These are phyloP conservation scores for Manihot esculenta DNA, from an alignment of 441 rosid species.

Conservation along the genomic window DNA sequence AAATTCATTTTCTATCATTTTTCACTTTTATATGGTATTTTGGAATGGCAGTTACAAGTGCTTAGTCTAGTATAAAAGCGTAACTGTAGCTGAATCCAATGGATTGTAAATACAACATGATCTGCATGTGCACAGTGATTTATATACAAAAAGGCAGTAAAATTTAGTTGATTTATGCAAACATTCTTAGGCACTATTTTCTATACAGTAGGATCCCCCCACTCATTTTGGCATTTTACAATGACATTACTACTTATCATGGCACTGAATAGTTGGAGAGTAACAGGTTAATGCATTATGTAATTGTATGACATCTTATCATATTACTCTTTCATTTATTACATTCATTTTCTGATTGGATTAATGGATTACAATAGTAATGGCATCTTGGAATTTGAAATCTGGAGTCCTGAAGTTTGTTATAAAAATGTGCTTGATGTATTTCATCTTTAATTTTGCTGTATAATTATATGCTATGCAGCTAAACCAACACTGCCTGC, in stretches of 20 bases:
- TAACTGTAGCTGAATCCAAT: background rate
- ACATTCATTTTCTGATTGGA: slow-evolving; percentile 5
- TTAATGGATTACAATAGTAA: background rate
- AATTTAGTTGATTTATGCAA: background rate
- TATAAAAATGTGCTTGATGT: background rate
- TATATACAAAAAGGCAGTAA: background rate
- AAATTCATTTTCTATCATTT: background rate
- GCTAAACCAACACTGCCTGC: slow-evolving; percentile 87
- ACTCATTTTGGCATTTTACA: background rate
- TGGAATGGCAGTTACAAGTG: background rate
- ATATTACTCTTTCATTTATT: background rate
- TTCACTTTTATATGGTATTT: background rate
- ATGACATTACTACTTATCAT: background rate
- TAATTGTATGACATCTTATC: background rate
- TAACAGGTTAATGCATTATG: background rate
- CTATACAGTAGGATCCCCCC: background rate
- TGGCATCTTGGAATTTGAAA: background rate
- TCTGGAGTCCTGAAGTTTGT: background rate
- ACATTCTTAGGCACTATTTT: background rate
- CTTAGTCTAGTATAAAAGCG: background rate
- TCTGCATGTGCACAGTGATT: background rate
- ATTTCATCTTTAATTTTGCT: background rate
- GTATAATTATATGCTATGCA: slow-evolving; percentile 31
- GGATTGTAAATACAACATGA: background rate
- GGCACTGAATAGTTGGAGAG: background rate